Percentiles rank a stretch among this genome's conserved stretches.
phyloP scores from a whole-genome alignment of 2,329 filamentous ascomycete species.

The Tolypocladium pustulatum region DNA sequence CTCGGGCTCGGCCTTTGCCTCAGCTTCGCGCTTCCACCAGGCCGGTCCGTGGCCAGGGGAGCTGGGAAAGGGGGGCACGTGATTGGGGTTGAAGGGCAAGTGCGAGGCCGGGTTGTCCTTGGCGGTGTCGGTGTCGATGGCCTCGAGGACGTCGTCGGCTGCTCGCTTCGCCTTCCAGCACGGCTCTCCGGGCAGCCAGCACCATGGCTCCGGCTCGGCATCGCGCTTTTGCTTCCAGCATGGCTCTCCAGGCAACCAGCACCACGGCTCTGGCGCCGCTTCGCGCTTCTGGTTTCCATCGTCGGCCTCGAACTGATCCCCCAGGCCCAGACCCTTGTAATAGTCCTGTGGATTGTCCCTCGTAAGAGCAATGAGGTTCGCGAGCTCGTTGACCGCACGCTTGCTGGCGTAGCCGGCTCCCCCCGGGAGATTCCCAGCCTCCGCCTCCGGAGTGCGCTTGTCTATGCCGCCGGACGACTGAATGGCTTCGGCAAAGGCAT shows the following conservation, averaged over 20 bases:
- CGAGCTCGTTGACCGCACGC: conserved; percentile 27
- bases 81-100: conserved; percentile 15
- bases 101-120: conserved; percentile 12
- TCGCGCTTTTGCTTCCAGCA: conserved; percentile 26
- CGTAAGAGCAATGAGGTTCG: conserved; percentile 21
- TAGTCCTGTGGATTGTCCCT: conserved; percentile 17
- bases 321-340: conserved; percentile 20
- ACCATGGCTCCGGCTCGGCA: conserved; percentile 1
- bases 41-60: conserved; percentile 10
- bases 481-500: conserved; percentile 13
- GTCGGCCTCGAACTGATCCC: conserved; percentile 12
- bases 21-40: conserved; percentile 16
- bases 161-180: conserved; percentile 21
- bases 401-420: conserved; percentile 26
- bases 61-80: conserved; percentile 9
- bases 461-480: conserved; percentile 11
- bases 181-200: conserved; percentile 9
- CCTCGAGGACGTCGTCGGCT: conserved; percentile 19
- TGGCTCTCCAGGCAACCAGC: conserved; percentile 23
- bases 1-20: conserved; percentile 5
- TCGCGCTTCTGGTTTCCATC: conserved; percentile 10
- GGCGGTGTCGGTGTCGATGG: conserved; percentile 10
- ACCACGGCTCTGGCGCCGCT: conserved; percentile 18
- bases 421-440: conserved; percentile 21
- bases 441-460: conserved; percentile 15